Evolutionary conservation across 1,139 yeast genomes (phyloP).

Genomic region (Komagataea norvegica): DNA sequence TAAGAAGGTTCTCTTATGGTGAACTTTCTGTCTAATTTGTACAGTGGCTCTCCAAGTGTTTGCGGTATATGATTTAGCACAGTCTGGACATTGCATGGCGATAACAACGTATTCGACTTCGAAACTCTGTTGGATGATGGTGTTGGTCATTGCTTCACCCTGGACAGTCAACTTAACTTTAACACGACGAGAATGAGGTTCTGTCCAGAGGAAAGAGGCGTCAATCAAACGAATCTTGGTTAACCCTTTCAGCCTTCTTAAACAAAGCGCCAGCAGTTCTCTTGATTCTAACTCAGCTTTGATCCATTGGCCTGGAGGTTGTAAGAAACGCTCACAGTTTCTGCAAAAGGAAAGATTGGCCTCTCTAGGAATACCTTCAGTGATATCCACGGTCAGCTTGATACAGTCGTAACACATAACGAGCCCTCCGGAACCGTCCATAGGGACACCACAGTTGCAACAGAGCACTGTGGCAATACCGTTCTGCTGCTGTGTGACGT

Average conservation of each 20-base stretch:
- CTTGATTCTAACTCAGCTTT: constrained; percentile 87
- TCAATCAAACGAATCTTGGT: constrained; percentile 85
- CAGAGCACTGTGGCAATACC: constrained; percentile 86
- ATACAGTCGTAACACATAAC: constrained; percentile 99
- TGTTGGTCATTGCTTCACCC: constrained; percentile 91
- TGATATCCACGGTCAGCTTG: constrained; percentile 86
- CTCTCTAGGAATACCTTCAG: constrained; percentile 94
- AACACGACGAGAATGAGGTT: constrained; percentile 95
- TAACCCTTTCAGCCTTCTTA: constrained; percentile 83
- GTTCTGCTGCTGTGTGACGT: constrained; percentile 27
- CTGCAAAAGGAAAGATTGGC: constrained; percentile 90
- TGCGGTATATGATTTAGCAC: constrained; percentile 94
- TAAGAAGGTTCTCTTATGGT: constrained; percentile 93
- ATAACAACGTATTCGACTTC: constrained; percentile 92
- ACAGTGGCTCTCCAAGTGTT: constrained; percentile 98
- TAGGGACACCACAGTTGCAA: constrained; percentile 98
- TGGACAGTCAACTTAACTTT: constrained; percentile 89
- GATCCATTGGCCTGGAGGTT: constrained; percentile 94
- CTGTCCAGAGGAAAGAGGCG: constrained; percentile 97
- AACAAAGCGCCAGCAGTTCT: constrained; percentile 85
- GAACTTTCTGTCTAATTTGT: constrained; percentile 95
- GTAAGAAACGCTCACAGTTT: constrained; percentile 93
- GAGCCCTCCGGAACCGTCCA: constrained; percentile 91
- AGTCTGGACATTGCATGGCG: constrained; percentile 98
- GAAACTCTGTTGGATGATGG: constrained; percentile 90